phyloP scores from a whole-genome alignment of 371 early-diverging fungal genomes.

The Rhizopus stolonifer region DNA sequence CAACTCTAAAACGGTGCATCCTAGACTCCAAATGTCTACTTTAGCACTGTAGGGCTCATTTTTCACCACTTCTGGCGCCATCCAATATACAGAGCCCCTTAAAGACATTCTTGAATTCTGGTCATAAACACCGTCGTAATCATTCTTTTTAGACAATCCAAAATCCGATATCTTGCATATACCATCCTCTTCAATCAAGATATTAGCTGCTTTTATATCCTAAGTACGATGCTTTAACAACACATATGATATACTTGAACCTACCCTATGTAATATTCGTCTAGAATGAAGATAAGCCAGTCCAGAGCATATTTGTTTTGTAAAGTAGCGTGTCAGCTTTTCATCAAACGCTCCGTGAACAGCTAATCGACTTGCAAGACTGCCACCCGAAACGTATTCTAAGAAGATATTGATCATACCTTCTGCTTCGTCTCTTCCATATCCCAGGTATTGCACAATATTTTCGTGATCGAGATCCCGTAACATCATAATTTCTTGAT shows the following conservation, averaged over 20 bases:
- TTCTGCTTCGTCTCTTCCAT: constrained; percentile 63
- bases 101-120: constrained; percentile 57
- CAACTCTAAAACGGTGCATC: constrained; percentile 91
- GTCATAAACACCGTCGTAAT: constrained; percentile 53
- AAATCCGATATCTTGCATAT: constrained; percentile 97
- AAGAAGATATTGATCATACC: constrained; percentile 82
- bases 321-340: constrained; percentile 73
- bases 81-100: constrained; percentile 79
- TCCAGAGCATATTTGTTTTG: constrained; percentile 82
- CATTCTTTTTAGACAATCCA: constrained; percentile 89
- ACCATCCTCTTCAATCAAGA: constrained; percentile 79
- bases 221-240: constrained; percentile 7
- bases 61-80: constrained; percentile 93
- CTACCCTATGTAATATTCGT: constrained; percentile 80
- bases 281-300: constrained; percentile 90
- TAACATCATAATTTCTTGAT: constrained; percentile 83
- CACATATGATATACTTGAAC: neutral
- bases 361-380: constrained; percentile 67
- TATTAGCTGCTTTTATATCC: constrained; percentile 97
- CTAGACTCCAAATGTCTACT: constrained; percentile 80
- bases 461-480: constrained; percentile 81
- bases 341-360: constrained; percentile 77
- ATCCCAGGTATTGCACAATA: constrained; percentile 81
- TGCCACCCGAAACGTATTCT: constrained; percentile 90
- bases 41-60: constrained; percentile 76